Conservation (phyloP, 495 filamentous ascomycete genomes). For the Aspergillus baeticus region DNA sequence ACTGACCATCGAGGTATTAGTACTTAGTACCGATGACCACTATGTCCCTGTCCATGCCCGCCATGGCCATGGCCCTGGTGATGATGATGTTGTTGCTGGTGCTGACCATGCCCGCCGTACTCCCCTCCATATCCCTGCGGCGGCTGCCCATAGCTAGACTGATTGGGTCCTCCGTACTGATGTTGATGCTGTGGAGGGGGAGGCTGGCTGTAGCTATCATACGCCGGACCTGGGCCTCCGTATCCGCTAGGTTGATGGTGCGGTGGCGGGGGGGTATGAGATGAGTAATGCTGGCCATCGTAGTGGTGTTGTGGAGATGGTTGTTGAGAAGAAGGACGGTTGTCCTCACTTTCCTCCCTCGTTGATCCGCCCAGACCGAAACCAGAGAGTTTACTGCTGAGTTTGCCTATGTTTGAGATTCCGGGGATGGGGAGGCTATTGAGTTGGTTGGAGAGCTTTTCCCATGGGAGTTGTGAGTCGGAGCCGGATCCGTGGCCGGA, state of each 20-base stretch:
- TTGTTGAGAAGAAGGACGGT: neutral
- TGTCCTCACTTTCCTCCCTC: conserved; percentile 18
- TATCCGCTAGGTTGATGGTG: neutral
- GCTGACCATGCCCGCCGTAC: conserved; percentile 1
- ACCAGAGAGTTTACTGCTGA: conserved; percentile 35
- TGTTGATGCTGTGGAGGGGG: neutral
- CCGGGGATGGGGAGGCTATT: conserved; percentile 40
- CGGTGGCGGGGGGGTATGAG: neutral
- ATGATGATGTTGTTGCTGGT: conserved; percentile 1
- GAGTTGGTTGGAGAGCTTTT: conserved; percentile 30
- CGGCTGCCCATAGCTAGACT: neutral
- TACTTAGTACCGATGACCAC: neutral
- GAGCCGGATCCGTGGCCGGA: conserved; percentile 26
- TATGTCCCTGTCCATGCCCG: neutral
- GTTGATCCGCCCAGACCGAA: conserved; percentile 47
- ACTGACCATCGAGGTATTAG: neutral
- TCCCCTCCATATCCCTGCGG: conserved; percentile 3
- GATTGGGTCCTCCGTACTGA: neutral
- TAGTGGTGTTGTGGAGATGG: conserved; percentile 12
- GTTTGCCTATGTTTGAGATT: conserved; percentile 38
- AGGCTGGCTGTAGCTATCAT: neutral
- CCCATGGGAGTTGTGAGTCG: conserved; percentile 30
- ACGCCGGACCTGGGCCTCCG: neutral
- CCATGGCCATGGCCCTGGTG: neutral
- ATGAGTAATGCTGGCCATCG: neutral